phyloP scores from a whole-genome alignment of 2,329 filamentous ascomycete genomes.

The Aureobasidium sp. region DNA sequence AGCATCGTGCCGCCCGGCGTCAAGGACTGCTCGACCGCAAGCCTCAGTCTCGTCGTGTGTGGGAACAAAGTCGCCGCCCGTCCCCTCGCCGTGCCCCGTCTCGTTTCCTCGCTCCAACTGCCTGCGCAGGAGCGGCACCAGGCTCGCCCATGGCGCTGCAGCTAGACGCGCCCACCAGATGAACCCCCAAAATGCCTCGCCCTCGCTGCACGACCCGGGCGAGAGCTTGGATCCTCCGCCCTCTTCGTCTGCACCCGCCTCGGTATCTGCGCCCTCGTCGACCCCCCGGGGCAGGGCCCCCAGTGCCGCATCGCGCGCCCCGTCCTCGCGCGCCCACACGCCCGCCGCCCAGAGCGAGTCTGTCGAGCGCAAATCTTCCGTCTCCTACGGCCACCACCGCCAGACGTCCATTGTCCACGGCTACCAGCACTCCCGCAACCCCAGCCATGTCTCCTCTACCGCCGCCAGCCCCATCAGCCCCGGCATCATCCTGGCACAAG shows the following conservation, averaged over 20 bases:
- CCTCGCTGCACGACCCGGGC: conserved; percentile 6
- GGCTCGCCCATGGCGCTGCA: conserved; percentile 8
- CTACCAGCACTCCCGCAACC: conserved; percentile 83
- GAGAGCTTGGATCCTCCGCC: neutral
- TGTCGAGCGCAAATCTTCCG: conserved; percentile 42
- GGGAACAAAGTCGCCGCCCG: neutral
- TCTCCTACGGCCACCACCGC: conserved; percentile 76
- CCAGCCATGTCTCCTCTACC: conserved; percentile 70
- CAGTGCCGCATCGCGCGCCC: conserved; percentile 33
- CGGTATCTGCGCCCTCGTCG: conserved; percentile 21
- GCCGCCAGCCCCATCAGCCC: conserved; percentile 76
- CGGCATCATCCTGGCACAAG: conserved; percentile 58
- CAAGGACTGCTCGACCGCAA: neutral
- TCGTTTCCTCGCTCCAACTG: neutral
- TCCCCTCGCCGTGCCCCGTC: neutral
- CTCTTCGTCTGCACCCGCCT: neutral
- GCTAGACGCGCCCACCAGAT: conserved; percentile 10
- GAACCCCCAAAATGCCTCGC: conserved; percentile 9
- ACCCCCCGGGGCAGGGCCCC: conserved; percentile 38
- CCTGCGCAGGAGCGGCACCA: conserved; percentile 9
- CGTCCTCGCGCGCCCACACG: conserved; percentile 36
- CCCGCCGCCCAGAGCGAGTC: conserved; percentile 33
- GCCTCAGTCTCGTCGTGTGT: neutral
- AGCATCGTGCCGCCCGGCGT: neutral
- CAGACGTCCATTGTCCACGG: conserved; percentile 97